Percentiles rank a stretch among this genome's conserved stretches.
phyloP scores from a whole-genome alignment of 129 eudicot species.

The Flaveria robusta region DNA sequence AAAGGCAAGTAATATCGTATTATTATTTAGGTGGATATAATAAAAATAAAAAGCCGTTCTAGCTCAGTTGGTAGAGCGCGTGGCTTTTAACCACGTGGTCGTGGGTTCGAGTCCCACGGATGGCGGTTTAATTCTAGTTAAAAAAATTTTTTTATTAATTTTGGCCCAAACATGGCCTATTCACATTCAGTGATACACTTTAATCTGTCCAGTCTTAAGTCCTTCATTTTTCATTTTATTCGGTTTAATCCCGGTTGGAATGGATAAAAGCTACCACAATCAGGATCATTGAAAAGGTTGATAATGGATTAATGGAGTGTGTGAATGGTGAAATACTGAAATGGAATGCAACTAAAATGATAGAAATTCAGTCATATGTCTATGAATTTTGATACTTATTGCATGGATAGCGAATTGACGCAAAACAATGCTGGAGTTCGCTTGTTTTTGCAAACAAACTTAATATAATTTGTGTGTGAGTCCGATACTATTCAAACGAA shows the following conservation, averaged over 20 bases:
- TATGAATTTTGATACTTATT: constrained; percentile 75
- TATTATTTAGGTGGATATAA: too few relatives aligned
- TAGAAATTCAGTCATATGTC: constrained; percentile 71
- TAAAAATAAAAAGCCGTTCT: constrained; percentile 37
- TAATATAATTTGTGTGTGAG: too few relatives aligned
- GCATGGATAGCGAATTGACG: background rate
- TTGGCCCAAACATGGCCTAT: too few relatives aligned
- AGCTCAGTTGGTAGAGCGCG: constrained; percentile 99
- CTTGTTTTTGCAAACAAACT: too few relatives aligned
- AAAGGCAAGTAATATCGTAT: too few relatives aligned
- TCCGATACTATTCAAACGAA: too few relatives aligned
- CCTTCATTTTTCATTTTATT: constrained; percentile 60
- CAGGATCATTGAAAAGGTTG: constrained; percentile 55
- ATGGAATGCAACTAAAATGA: constrained; percentile 48
- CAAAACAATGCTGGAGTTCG: too few relatives aligned
- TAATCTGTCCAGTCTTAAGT: too few relatives aligned
- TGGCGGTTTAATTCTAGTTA: constrained; percentile 17
- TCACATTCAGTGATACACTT: too few relatives aligned
- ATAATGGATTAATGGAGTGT: constrained; percentile 93
- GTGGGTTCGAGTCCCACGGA: constrained; percentile 98
- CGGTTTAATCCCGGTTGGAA: too few relatives aligned
- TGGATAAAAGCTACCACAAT: too few relatives aligned
- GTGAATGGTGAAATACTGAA: constrained; percentile 58
- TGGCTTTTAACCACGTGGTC: constrained; percentile 99
- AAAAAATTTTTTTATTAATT: too few relatives aligned